phyloP scores from a whole-genome alignment of 805 yeast species.

The Cyberlindnera petersonii region DNA sequence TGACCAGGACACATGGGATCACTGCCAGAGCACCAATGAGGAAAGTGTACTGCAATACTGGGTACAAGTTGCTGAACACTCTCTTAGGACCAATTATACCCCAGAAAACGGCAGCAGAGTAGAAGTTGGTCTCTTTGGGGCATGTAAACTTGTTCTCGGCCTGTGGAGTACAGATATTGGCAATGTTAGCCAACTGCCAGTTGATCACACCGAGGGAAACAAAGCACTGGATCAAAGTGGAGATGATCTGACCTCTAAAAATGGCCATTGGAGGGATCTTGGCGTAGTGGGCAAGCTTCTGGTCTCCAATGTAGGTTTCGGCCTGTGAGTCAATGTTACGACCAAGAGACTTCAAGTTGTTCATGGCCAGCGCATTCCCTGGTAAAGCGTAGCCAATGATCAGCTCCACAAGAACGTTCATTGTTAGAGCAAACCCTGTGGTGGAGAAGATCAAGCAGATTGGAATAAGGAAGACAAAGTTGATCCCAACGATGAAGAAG shows the following conservation, averaged over 20 bases:
- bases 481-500: conserved; percentile 49
- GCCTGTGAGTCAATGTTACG: conserved; percentile 64
- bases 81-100: conserved; percentile 54
- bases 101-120: conserved; percentile 37
- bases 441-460: conserved; percentile 43
- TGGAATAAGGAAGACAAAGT: conserved; percentile 48
- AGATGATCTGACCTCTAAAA: conserved; percentile 43
- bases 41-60: conserved; percentile 60
- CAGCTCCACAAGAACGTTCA: conserved; percentile 52
- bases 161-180: conserved; percentile 32
- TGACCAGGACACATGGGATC: conserved; percentile 29
- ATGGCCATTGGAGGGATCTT: conserved; percentile 57
- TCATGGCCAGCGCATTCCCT: conserved; percentile 47
- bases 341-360: conserved; percentile 49
- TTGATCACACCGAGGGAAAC: conserved; percentile 31
- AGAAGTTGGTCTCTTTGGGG: conserved; percentile 36
- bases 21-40: conserved; percentile 44
- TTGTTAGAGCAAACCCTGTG: conserved; percentile 46
- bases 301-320: conserved; percentile 51
- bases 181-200: conserved; percentile 33
- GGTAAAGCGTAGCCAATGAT: conserved; percentile 54
- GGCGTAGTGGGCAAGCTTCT: conserved; percentile 42
- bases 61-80: conserved; percentile 53
- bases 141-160: conserved; percentile 39
- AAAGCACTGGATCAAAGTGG: conserved; percentile 29